Conservation (phyloP, 306 rosid species). For the Mucuna pruriens region DNA sequence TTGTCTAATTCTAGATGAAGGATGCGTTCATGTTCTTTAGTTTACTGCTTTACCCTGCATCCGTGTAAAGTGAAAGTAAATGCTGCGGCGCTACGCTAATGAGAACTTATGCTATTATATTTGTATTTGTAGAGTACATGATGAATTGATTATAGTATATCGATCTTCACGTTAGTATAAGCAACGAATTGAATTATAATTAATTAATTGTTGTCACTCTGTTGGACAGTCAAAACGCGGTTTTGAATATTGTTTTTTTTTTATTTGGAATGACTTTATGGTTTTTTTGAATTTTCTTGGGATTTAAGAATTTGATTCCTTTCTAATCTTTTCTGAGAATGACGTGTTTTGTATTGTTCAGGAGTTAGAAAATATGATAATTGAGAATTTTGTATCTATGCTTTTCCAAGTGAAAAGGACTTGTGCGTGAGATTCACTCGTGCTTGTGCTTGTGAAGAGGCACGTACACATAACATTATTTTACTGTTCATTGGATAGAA, state of each 20-base stretch:
- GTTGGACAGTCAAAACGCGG: constrained; percentile 31
- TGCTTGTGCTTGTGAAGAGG: neutral
- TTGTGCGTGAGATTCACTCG: constrained; percentile 1
- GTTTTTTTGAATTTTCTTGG: constrained; percentile 17
- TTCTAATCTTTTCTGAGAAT: constrained; percentile 28
- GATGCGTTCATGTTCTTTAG: constrained; percentile 15
- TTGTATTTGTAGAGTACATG: neutral
- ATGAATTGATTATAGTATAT: constrained; percentile 9
- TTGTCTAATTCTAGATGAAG: constrained; percentile 21
- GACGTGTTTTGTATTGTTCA: constrained; percentile 24
- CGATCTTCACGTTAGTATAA: neutral
- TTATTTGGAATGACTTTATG: constrained; percentile 21
- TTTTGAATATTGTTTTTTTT: constrained; percentile 9
- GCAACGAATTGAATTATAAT: neutral
- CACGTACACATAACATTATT: neutral
- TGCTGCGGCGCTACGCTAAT: constrained; percentile 6
- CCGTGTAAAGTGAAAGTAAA: neutral
- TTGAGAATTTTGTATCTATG: constrained; percentile 26
- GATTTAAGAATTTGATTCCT: constrained; percentile 36
- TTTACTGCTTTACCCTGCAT: neutral
- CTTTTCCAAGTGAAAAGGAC: constrained; percentile 19
- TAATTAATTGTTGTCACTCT: constrained; percentile 10
- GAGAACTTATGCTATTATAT: constrained; percentile 2
- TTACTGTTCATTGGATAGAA: neutral
- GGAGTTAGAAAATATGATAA: neutral